Evolutionary conservation across 1,139 yeast genomes (phyloP).

Genomic region (Kluyveromyces sp.): DNA sequence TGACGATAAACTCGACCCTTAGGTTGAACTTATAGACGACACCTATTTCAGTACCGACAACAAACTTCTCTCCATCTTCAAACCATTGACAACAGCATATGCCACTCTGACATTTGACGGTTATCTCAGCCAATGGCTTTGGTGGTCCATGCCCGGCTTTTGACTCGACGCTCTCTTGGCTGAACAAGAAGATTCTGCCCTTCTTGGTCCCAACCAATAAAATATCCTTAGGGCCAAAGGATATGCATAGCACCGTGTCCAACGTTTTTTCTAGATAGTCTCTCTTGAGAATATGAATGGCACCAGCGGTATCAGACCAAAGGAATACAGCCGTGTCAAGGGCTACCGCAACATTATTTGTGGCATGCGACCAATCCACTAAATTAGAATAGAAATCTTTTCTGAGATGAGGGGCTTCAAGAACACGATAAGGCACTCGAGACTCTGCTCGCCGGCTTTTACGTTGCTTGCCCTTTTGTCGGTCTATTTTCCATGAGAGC

Average conservation of each 20-base stretch:
- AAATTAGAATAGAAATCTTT: slow-evolving; percentile 79
- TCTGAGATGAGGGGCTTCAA: slow-evolving; percentile 70
- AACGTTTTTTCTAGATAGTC: slow-evolving; percentile 25
- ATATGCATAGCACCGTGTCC: slow-evolving; percentile 50
- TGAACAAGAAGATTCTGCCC: slow-evolving; percentile 43
- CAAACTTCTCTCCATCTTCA: slow-evolving; percentile 35
- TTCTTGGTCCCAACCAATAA: slow-evolving; percentile 54
- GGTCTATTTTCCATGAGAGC: slow-evolving; percentile 1
- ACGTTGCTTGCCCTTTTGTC: slow-evolving; percentile 6
- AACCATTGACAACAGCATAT: slow-evolving; percentile 63
- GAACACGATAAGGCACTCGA: slow-evolving; percentile 41
- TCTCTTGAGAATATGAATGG: slow-evolving; percentile 34
- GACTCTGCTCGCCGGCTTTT: slow-evolving; percentile 25
- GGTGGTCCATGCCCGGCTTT: slow-evolving; percentile 15
- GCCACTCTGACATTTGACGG: slow-evolving; percentile 27
- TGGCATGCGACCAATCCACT: slow-evolving; percentile 60
- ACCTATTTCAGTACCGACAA: slow-evolving; percentile 69
- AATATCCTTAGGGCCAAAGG: slow-evolving; percentile 44
- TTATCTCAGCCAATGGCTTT: slow-evolving; percentile 13
- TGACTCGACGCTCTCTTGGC: slow-evolving; percentile 32
- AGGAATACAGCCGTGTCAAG: slow-evolving; percentile 52
- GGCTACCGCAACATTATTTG: slow-evolving; percentile 61
- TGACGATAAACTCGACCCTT: background rate
- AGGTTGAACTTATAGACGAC: slow-evolving; percentile 40
- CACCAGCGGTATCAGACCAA: slow-evolving; percentile 56